phyloP scores from a whole-genome alignment of 305 asterid genomes.

The Fraxinus greggii region DNA sequence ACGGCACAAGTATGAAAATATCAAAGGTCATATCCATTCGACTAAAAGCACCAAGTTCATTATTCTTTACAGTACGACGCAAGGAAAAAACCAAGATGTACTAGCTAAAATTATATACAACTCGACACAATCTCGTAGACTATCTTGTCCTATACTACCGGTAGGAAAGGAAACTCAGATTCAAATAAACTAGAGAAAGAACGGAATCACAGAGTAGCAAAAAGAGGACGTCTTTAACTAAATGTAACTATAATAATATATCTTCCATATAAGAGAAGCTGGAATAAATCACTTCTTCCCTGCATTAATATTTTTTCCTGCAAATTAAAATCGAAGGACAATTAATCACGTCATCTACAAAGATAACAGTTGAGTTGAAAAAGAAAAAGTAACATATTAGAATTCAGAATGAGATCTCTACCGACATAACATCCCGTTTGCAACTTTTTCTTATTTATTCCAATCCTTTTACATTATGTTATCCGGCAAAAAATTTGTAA shows the following conservation, averaged over 20 bases:
- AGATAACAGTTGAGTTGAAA: neutral
- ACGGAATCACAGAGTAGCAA: neutral
- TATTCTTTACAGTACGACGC: constrained; percentile 26
- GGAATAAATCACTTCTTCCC: constrained; percentile 22
- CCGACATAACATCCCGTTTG: neutral
- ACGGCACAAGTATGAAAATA: neutral
- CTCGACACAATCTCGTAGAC: neutral
- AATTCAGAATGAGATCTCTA: neutral
- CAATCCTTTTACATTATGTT: neutral
- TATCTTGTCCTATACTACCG: neutral
- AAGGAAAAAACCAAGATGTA: constrained; percentile 14
- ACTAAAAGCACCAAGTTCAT: neutral
- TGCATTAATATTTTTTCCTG: constrained; percentile 29
- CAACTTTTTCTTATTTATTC: neutral
- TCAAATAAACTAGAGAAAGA: neutral
- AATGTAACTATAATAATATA: constrained; percentile 19
- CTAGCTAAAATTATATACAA: constrained; percentile 15
- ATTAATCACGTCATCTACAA: neutral
- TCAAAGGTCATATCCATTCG: constrained; percentile 17
- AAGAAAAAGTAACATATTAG: neutral
- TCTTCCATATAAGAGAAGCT: constrained; percentile 28
- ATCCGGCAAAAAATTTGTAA: neutral
- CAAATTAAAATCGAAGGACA: neutral
- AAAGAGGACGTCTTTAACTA: neutral
- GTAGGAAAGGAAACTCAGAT: neutral